These are phyloP conservation scores for Pelargonium myrrhifolium DNA, from an alignment of 441 rosid species.

Conservation along the genomic window DNA sequence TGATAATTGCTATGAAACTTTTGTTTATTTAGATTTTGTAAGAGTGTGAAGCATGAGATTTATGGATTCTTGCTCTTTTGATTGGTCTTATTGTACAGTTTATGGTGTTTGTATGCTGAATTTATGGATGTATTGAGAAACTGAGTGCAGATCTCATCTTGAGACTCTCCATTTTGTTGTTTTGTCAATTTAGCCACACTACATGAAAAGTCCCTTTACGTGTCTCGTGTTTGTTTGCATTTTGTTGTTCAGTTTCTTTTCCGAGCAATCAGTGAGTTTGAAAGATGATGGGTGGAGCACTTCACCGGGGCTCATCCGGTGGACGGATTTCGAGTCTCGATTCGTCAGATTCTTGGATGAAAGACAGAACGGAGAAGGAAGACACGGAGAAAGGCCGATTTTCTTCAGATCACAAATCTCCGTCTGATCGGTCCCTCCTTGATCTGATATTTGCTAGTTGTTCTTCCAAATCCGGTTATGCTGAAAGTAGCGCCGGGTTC, in stretches of 20 bases:
- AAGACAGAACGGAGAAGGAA: conserved; percentile 65
- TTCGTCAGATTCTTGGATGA: conserved; percentile 70
- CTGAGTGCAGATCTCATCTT: background rate
- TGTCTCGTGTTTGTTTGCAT: background rate
- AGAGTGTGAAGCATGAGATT: no score
- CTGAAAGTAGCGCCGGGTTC: conserved; percentile 51
- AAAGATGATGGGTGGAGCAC: conserved; percentile 7
- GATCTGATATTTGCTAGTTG: conserved; percentile 24
- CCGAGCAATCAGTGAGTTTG: background rate
- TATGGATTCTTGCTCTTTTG: background rate
- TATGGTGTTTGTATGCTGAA: background rate
- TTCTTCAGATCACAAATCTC: conserved; percentile 2
- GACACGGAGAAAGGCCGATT: conserved; percentile 31
- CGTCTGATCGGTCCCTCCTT: background rate
- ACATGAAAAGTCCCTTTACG: background rate
- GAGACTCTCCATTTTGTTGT: background rate
- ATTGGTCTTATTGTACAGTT: background rate
- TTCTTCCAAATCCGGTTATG: conserved; percentile 47
- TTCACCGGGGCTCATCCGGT: conserved; percentile 53
- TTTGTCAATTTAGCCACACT: background rate
- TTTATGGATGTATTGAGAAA: background rate
- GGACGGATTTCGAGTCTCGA: conserved; percentile 62
- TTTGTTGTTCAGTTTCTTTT: background rate
- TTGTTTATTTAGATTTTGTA: background rate
- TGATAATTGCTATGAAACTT: background rate